phyloP scores from a whole-genome alignment of 2,329 filamentous ascomycete genomes.

The Colletotrichum shisoi region DNA sequence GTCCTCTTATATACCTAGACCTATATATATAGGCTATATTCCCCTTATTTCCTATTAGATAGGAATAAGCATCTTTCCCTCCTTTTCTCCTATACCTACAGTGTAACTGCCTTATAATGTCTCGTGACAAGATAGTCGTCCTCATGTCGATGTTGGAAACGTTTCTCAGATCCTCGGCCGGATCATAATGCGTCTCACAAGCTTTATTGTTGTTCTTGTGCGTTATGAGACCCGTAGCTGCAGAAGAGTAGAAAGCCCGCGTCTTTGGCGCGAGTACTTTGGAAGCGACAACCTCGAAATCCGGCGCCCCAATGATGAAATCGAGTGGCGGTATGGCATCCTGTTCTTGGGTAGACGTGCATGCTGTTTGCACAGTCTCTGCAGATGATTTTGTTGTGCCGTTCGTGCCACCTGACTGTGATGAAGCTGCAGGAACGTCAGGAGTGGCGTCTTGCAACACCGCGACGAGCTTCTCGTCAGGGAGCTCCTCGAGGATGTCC shows the following conservation, averaged over 20 bases:
- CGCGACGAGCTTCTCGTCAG: conserved; percentile 43
- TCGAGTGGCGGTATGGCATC: conserved; percentile 52
- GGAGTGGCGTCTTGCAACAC: conserved; percentile 47
- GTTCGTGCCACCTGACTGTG: conserved; percentile 55
- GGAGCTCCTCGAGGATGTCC: conserved; percentile 45
- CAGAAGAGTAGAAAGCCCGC: conserved; percentile 80
- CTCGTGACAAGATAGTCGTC: conserved; percentile 64
- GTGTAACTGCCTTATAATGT: too few relatives aligned
- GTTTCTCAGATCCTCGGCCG: conserved; percentile 85
- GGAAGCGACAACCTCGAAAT: conserved; percentile 50
- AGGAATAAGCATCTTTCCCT: too few relatives aligned
- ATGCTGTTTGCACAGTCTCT: conserved; percentile 33
- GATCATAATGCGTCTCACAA: conserved; percentile 68
- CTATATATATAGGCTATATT: too few relatives aligned
- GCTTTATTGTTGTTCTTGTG: conserved; percentile 77
- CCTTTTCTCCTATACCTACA: too few relatives aligned
- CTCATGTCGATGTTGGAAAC: conserved; percentile 67
- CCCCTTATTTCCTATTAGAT: too few relatives aligned
- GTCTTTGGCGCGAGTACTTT: conserved; percentile 41
- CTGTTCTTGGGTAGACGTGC: conserved; percentile 54
- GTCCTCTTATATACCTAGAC: too few relatives aligned
- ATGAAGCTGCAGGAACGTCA: conserved; percentile 48
- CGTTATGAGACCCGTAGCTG: conserved; percentile 78
- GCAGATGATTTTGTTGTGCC: conserved; percentile 24
- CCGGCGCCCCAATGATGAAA: conserved; percentile 48